Evolutionary conservation across 306 rosid species (phyloP), one percentile per base, ranked within the genome.

Genomic region (Rosa lucieae): DNA sequence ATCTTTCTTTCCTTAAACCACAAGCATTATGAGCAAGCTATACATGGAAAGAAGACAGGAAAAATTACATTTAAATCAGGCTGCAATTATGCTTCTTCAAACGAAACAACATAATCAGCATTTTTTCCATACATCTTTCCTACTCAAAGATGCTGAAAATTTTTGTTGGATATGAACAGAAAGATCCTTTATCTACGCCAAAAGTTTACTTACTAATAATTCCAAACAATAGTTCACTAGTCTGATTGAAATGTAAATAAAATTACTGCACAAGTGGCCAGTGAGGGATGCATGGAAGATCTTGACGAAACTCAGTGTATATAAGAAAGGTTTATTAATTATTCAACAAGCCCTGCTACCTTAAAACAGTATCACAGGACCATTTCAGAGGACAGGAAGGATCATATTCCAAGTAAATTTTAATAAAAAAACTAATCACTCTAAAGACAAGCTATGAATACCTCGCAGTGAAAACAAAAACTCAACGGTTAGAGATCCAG

Each of bases 401-500:
- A 21, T 62, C n/a, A 21, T 10, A 35, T 8, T 44, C 53, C 79
- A 20, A 26, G 26, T 74, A 47, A 4, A 68, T 42, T 35, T 75
- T 52, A 46, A 39, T 39, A 12, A 39, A 66, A 15, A 58, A 72
- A 32, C 58, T 55, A 55, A 47, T 53, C 44, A 65, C 56, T 37
- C 63, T 18, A 37, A 39, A 75, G 70, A 51, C 18, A 13, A 32
- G 59, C 68, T 72, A 51, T 23, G 75, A 53, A 61, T 73, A 20
- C 76, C 83, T 78, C 13, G 58, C 26, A 20, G 74, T 8, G 42
- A 29, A 51, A 65, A 23, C n/a, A 23, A 61, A 43, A 70, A 73
- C 85, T 81, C 77, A 52, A 18, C 48, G 81, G 79, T 83, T 70
- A 53, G 72, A 55, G 73, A 73, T 77, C 66, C 84, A 84, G 47